Conservation (phyloP, 768 basidiomycete genomes). For the Suillus lakei region DNA sequence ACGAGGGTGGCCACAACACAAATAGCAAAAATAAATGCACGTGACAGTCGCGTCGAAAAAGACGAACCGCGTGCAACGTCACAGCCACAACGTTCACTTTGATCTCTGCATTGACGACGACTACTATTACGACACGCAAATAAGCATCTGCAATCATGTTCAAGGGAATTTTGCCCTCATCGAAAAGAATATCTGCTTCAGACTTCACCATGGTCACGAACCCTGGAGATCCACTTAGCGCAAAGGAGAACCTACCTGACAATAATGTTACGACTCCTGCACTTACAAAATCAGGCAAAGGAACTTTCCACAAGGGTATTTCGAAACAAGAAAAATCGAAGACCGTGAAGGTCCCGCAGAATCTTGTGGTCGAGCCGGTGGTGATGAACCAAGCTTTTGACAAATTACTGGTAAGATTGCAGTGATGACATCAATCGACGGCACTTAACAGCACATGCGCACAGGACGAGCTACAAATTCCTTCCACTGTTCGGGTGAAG, state of each 20-base stretch:
- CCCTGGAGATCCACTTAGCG: slow-evolving; percentile 52
- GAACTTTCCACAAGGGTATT: slow-evolving; percentile 21
- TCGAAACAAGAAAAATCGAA: slow-evolving; percentile 47
- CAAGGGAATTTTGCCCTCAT: slow-evolving; percentile 74
- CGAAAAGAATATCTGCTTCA: slow-evolving; percentile 61
- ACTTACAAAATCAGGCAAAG: slow-evolving; percentile 32
- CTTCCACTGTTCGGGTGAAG: slow-evolving; percentile 75
- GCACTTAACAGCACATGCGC: slow-evolving; percentile 12
- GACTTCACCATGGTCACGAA: slow-evolving; percentile 77
- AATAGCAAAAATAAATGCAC: slow-evolving; percentile 36
- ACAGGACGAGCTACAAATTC: slow-evolving; percentile 91
- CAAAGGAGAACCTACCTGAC: slow-evolving; percentile 73
- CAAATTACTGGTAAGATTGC: slow-evolving; percentile 68
- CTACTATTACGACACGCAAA: slow-evolving; percentile 9
- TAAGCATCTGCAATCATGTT: slow-evolving; percentile 58
- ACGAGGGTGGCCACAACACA: slow-evolving; percentile 6
- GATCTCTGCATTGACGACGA: slow-evolving; percentile 6
- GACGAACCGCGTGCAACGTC: slow-evolving; percentile 31
- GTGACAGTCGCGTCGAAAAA: slow-evolving; percentile 37
- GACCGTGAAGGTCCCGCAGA: slow-evolving; percentile 48
- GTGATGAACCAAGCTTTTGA: slow-evolving; percentile 78
- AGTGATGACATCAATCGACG: not conserved
- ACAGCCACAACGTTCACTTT: not conserved
- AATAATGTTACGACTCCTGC: slow-evolving; percentile 38
- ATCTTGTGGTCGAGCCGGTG: slow-evolving; percentile 36